Conservation (phyloP, 805 yeast species). For the Nakazawaea holstii region DNA sequence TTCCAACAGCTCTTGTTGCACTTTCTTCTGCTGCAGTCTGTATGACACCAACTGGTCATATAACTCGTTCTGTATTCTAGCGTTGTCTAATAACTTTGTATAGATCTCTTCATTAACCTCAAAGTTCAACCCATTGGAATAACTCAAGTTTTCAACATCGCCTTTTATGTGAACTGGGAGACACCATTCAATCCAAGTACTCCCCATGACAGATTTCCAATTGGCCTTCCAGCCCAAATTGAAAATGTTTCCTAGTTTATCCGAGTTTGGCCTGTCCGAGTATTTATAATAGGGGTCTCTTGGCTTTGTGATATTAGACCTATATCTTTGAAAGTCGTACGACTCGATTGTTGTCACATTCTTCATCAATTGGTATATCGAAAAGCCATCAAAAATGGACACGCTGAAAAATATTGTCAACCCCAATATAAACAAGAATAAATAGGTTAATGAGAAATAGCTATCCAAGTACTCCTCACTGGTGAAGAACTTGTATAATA, state of each 20-base stretch:
- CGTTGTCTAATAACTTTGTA: constrained; percentile 33
- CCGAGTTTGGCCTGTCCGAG: constrained; percentile 36
- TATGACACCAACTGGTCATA: constrained; percentile 32
- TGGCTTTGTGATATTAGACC: constrained; percentile 30
- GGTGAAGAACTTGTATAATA: constrained; percentile 44
- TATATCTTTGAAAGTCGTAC: constrained; percentile 47
- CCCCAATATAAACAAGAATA: constrained; percentile 54
- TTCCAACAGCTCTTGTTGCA: constrained; percentile 14
- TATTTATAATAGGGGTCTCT: constrained; percentile 31
- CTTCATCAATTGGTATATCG: constrained; percentile 49
- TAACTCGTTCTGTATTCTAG: constrained; percentile 39
- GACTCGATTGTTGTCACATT: constrained; percentile 84
- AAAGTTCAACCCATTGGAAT: constrained; percentile 46
- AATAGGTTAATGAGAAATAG: constrained; percentile 49
- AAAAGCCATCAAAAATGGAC: constrained; percentile 49
- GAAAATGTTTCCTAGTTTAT: constrained; percentile 59
- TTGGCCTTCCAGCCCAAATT: constrained; percentile 65
- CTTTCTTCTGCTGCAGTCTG: constrained; percentile 18
- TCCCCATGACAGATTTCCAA: constrained; percentile 74
- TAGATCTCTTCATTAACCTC: constrained; percentile 38
- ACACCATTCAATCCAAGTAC: constrained; percentile 58
- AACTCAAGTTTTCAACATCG: constrained; percentile 23
- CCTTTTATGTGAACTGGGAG: constrained; percentile 40
- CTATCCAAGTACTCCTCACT: constrained; percentile 32
- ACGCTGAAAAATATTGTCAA: constrained; percentile 52